phyloP scores from a whole-genome alignment of 139 green algal species.

The Volvox reticuliferus region DNA sequence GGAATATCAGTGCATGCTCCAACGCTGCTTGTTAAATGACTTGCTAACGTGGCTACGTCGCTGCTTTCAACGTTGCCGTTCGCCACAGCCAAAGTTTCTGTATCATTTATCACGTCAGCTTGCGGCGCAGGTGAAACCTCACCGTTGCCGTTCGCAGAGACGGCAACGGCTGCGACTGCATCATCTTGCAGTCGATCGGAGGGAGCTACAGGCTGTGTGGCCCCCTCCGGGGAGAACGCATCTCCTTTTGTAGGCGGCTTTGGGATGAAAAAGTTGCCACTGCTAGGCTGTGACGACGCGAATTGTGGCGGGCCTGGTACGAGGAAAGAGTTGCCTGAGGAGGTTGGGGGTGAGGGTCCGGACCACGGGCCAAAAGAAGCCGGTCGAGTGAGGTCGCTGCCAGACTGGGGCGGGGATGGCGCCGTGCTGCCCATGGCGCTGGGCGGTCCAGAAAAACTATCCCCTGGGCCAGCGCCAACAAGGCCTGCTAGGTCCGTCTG shows the following conservation, averaged over 20 bases:
- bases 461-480: neutral
- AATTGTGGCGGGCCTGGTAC: neutral
- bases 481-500: slow-evolving; percentile 25
- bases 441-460: neutral
- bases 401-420: slow-evolving; percentile 17
- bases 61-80: too few relatives aligned
- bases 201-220: too few relatives aligned
- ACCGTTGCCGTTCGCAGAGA: too few relatives aligned
- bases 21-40: too few relatives aligned
- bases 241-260: neutral
- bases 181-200: too few relatives aligned
- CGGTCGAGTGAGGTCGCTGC: neutral
- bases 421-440: slow-evolving; percentile 6
- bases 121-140: too few relatives aligned
- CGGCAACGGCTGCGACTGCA: too few relatives aligned
- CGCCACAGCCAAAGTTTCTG: too few relatives aligned
- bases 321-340: neutral
- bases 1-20: too few relatives aligned
- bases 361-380: neutral
- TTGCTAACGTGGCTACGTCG: too few relatives aligned
- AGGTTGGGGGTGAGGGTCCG: neutral
- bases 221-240: too few relatives aligned
- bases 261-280: neutral
- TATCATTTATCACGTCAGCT: too few relatives aligned
- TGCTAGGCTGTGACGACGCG: neutral